Evolutionary conservation across 345 rosid species (phyloP).

Genomic region (Theobroma cacao): DNA sequence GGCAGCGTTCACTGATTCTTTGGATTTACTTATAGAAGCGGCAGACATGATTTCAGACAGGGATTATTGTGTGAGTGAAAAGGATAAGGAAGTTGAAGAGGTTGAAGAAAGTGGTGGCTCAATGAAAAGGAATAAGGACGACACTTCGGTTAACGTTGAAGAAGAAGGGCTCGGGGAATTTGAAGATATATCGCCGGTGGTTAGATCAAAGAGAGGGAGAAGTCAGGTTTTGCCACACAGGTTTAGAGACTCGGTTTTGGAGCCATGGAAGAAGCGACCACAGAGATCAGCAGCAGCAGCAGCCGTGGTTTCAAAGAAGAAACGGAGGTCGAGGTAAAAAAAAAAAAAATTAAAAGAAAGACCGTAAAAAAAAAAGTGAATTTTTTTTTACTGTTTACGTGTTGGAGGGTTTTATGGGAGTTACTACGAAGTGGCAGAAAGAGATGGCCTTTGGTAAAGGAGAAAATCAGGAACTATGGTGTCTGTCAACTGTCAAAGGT

Average conservation of each 20-base stretch:
- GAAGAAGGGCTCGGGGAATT: slow-evolving; percentile 7
- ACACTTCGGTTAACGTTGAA: background rate
- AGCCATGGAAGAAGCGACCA: slow-evolving; percentile 29
- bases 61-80: background rate
- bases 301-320: slow-evolving; percentile 14
- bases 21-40: slow-evolving; percentile 39
- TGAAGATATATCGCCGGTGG: slow-evolving; percentile 24
- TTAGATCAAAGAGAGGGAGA: slow-evolving; percentile 44
- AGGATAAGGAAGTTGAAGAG: background rate
- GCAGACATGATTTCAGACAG: slow-evolving; percentile 30
- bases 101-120: background rate
- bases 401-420: background rate
- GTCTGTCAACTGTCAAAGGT: background rate
- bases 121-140: slow-evolving; percentile 7
- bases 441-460: background rate
- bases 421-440: background rate
- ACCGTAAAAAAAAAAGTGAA: background rate
- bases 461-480: background rate
- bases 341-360: background rate
- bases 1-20: slow-evolving; percentile 6
- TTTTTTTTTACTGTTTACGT: slow-evolving; percentile 1
- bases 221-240: slow-evolving; percentile 40
- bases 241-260: slow-evolving; percentile 45
- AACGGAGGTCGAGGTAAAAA: slow-evolving; percentile 16
- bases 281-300: slow-evolving; percentile 3